A percentile compares a stretch with the other conserved stretches of the same genome.
phyloP scores from a whole-genome alignment of 2,329 filamentous ascomycete species.

The Alternaria solani region DNA sequence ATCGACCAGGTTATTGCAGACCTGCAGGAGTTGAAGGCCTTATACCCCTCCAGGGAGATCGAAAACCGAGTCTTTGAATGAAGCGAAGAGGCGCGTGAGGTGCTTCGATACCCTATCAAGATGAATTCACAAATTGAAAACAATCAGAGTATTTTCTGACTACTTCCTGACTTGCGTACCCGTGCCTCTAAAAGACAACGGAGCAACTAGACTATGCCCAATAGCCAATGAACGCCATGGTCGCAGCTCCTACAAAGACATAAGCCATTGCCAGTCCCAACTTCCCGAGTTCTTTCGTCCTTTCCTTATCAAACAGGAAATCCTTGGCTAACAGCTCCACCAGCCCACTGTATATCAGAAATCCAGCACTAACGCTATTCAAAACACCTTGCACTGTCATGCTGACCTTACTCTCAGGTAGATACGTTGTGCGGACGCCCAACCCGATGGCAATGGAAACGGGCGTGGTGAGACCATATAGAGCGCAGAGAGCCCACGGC shows the following conservation, averaged over 20 bases:
- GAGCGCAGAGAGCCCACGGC: conserved; percentile 8
- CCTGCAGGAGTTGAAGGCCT: neutral
- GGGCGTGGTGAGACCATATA: conserved; percentile 8
- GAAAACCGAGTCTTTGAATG: neutral
- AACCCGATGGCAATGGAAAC: conserved; percentile 6
- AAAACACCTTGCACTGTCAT: conserved; percentile 7
- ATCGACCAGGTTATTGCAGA: conserved; percentile 5
- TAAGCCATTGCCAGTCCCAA: conserved; percentile 1
- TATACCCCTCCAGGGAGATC: neutral
- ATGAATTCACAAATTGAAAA: neutral
- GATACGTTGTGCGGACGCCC: conserved; percentile 4
- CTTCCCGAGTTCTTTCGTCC: neutral
- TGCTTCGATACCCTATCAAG: neutral
- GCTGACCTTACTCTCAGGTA: conserved; percentile 4
- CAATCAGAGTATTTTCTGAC: neutral
- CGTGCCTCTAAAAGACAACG: neutral
- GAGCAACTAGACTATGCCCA: neutral
- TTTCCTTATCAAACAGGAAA: conserved; percentile 11
- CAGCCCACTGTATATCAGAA: conserved; percentile 7
- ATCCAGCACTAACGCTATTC: conserved; percentile 13
- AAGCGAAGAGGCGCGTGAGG: neutral
- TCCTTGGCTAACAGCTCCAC: conserved; percentile 13
- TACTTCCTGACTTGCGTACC: neutral
- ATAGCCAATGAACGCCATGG: conserved; percentile 11
- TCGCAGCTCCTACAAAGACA: conserved; percentile 6